Evolutionary conservation across 306 rosid genomes (phyloP).

Genomic region (Luffa acutangula): DNA sequence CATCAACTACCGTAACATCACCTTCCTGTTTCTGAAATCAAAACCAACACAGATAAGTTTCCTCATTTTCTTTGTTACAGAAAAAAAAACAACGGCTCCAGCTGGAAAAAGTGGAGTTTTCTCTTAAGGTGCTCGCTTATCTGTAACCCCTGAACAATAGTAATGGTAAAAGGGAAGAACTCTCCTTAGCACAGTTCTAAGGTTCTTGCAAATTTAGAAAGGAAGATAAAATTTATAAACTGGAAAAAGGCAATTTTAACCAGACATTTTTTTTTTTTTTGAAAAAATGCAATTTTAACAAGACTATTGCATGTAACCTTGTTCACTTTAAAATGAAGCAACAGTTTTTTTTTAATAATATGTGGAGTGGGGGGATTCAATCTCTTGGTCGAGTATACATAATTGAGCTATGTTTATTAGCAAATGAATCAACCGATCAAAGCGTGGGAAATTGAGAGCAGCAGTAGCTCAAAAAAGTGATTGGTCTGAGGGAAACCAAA

Average conservation of each 20-base stretch:
- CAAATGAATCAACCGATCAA: not conserved
- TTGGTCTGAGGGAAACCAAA: constrained; percentile 12
- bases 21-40: constrained; percentile 55
- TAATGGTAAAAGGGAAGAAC: not conserved
- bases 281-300: not conserved
- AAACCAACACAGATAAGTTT: constrained; percentile 15
- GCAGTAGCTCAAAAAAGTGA: not conserved
- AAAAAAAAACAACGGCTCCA: not conserved
- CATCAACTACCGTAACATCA: constrained; percentile 65
- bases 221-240: no score
- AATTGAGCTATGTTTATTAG: no score
- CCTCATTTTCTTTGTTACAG: constrained; percentile 5
- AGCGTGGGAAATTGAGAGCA: not conserved
- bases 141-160: not conserved
- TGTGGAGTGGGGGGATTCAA: no score
- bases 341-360: no score
- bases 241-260: not conserved
- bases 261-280: no score
- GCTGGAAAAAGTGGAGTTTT: not conserved
- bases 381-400: no score
- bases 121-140: not conserved
- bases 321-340: no score
- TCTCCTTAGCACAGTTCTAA: not conserved
- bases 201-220: not conserved
- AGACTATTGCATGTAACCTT: not conserved